Base-by-base conservation (phyloP, 2,329 filamentous ascomycete genomes). In the Immersiporthe knoxdaviesiana region DNA sequence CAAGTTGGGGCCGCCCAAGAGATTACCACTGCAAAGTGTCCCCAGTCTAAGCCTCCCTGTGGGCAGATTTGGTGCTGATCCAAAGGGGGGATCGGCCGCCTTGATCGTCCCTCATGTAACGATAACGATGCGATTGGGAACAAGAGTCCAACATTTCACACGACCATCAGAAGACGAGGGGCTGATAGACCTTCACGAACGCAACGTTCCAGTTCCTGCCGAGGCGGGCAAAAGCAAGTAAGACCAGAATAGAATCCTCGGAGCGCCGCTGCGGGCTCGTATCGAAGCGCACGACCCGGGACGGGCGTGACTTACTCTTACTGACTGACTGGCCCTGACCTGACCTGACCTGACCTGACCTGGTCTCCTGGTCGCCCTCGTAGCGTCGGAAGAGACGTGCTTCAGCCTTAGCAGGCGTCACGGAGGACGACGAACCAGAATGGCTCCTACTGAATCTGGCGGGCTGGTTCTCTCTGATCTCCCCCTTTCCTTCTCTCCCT, bases 1-100 rank as follows among this genome's bases (percentile, higher is more conserved):
- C 52, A 32, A 30, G 1, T 8, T 30, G 24, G 14, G 52, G n/a
- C n/a, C 4, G 32, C 7, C 24, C 24, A 12, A 56, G 52, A 56
- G 12, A 30, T 30, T 27, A 16, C 24, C 27, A 56, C 52, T 3
- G 5, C 44, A 47, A n/a, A n/a, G 21, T 30, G 27, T 54, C 56
- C 32, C 32, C 30, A 21, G 21, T 14, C 16, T 11, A 12, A 37
- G 16, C 56, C 56, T 21, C 56, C 16, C 32, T 16, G 16, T 59
- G 54, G 14, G 54, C 54, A 30, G 54, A 35, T 59, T 59, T 18
- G 56, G 56, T 59, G 56, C 18, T 59, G 52, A 56, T 56, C 52
- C 16, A 21, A 8, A 30, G 32, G 56, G n/a, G 14, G 30, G 56
- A n/a, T 58, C 30, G 54, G 8, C 54, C 27, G 30, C 56, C 18